Evolutionary conservation across 2,329 filamentous ascomycete species (phyloP), one percentile per base, ranked within the genome.

Genomic region (Saccharata proteae): DNA sequence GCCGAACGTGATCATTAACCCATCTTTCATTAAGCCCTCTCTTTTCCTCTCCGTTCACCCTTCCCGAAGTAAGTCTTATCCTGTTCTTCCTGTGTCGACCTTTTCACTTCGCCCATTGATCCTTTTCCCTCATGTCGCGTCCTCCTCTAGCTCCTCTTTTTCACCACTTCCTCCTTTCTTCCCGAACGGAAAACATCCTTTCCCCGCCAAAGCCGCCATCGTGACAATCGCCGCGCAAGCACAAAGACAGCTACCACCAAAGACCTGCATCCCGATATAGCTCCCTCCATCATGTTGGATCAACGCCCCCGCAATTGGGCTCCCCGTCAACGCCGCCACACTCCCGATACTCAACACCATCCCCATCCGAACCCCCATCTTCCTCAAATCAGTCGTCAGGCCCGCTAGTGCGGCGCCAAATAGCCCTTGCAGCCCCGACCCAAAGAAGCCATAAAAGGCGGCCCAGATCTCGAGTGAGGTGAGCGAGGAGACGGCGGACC

Each of bases 401-500:
- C 49, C 56, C 1, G 56, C 51, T 26, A 65, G 39, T 2, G 55
- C 51, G 1, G 58, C 55, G 0, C 58, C 60, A 34, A 63, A 66
- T 8, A 66, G 43, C 4, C 57, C 55, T 35, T 67, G 62, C 8
- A 62, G 55, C 1, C 56, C 61, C 1, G 57, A 60, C 2, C 52
- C 52, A 5, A 59, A 56, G 26, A 62, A 50, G 0, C 64, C 64
- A 32, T 64, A 64, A 7, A 62, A 42, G 1, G 59, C 51, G 0
- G 59, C 55, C 41, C 64, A 68, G 10, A 31, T 26, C 29, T 25
- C 26, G 12, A 31, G 22, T 10, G 16, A 21, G n/a, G 16, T n/a
- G n/a, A 44, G 34, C 3, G 44, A 49, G 6, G 48, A 38, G 2
- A 77, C 67, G 0, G 59, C 64, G 2, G 64, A 61, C 74, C 75